phyloP scores from a whole-genome alignment of 2,329 filamentous ascomycete species.

The Colletotrichum siamense region DNA sequence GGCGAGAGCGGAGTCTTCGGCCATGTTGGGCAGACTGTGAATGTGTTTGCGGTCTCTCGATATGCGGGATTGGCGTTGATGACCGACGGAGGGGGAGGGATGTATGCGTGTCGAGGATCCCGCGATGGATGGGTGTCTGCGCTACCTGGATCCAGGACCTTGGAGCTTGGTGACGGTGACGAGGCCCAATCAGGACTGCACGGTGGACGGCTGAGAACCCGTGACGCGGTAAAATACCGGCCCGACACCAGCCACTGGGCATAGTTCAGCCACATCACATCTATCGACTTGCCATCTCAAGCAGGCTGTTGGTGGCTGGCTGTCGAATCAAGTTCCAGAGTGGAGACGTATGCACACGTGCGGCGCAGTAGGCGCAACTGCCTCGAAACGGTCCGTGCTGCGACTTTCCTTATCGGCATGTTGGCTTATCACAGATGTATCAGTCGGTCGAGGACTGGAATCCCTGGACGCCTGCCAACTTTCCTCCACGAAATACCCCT shows the following conservation, averaged over 20 bases:
- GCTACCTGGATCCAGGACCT: slow-evolving; percentile 22
- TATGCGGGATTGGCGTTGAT: slow-evolving; percentile 21
- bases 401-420: background rate
- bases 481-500: background rate
- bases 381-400: background rate
- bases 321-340: background rate
- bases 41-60: slow-evolving; percentile 2
- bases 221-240: slow-evolving; percentile 17
- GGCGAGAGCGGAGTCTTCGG: slow-evolving; percentile 62
- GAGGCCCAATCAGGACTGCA: slow-evolving; percentile 20
- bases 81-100: slow-evolving; percentile 24
- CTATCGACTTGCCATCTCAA: background rate
- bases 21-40: slow-evolving; percentile 45
- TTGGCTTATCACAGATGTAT: background rate
- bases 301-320: background rate
- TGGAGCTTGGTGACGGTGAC: slow-evolving; percentile 23
- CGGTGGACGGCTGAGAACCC: slow-evolving; percentile 16
- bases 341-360: background rate
- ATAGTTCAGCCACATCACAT: background rate
- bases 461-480: background rate
- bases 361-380: background rate
- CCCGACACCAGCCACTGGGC: background rate
- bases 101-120: slow-evolving; percentile 19
- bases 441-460: background rate
- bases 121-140: slow-evolving; percentile 8